Conservation (phyloP, 116 monocot species). For the Iris pallida region DNA sequence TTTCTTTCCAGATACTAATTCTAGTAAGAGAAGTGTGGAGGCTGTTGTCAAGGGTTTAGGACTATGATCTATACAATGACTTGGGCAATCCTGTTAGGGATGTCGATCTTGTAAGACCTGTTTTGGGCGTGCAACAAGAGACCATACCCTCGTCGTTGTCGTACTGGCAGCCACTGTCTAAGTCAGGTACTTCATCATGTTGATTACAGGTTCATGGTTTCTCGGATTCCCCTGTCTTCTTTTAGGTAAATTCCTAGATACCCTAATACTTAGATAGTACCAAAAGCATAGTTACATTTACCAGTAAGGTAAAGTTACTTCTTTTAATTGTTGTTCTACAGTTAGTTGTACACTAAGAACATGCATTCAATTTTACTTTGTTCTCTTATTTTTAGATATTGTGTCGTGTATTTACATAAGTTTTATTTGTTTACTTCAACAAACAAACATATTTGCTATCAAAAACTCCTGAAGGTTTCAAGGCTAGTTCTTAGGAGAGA, state of each 20-base stretch:
- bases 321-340: not conserved
- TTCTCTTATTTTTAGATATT: too few relatives aligned
- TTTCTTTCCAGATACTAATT: slow-evolving; percentile 33
- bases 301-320: slow-evolving; percentile 40
- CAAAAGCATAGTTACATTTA: slow-evolving; percentile 51
- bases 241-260: slow-evolving; percentile 71
- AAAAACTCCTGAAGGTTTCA: slow-evolving; percentile 66
- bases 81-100: too few relatives aligned
- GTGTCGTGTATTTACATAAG: too few relatives aligned
- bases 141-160: too few relatives aligned
- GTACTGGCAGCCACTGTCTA: slow-evolving; percentile 47
- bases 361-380: too few relatives aligned
- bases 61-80: too few relatives aligned
- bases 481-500: slow-evolving; percentile 49
- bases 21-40: slow-evolving; percentile 47
- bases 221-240: slow-evolving; percentile 35
- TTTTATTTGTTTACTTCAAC: not conserved
- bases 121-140: too few relatives aligned
- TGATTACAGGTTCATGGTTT: slow-evolving; percentile 62
- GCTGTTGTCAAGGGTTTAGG: slow-evolving; percentile 48
- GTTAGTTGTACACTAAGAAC: too few relatives aligned
- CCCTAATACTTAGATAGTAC: slow-evolving; percentile 42
- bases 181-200: slow-evolving; percentile 66
- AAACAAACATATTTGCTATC: slow-evolving; percentile 64
- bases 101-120: too few relatives aligned